Evolutionary conservation across 352 stramenopile genomes (phyloP).

Genomic region (Pythium scleroteichum): DNA sequence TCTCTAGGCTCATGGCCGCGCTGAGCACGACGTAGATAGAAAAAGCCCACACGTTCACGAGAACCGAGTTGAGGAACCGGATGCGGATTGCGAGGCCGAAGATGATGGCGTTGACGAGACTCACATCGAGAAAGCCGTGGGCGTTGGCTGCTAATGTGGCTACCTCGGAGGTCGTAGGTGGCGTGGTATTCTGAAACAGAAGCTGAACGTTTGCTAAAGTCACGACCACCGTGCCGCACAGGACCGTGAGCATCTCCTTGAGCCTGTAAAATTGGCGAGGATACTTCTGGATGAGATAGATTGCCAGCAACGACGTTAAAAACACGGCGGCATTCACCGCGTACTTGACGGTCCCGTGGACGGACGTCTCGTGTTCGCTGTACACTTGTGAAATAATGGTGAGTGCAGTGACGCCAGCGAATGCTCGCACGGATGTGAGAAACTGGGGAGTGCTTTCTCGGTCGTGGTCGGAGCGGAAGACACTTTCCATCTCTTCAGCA

Average conservation of each 20-base stretch:
- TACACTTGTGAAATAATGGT: constrained; percentile 48
- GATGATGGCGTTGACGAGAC: constrained; percentile 56
- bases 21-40: constrained; percentile 35
- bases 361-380: constrained; percentile 28
- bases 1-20: constrained; percentile 19
- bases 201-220: constrained; percentile 42
- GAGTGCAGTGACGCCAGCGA: constrained; percentile 35
- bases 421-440: constrained; percentile 38
- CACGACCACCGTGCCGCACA: constrained; percentile 39
- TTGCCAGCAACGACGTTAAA: constrained; percentile 23
- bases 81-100: constrained; percentile 59
- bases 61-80: constrained; percentile 52
- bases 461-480: constrained; percentile 51
- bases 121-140: constrained; percentile 35
- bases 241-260: constrained; percentile 37
- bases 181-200: constrained; percentile 25
- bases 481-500: constrained; percentile 52
- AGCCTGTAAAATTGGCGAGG: constrained; percentile 30
- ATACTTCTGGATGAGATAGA: constrained; percentile 36
- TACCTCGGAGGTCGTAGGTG: not conserved
- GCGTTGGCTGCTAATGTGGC: not conserved
- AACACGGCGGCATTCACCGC: constrained; percentile 37
- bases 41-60: constrained; percentile 48
- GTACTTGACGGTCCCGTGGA: constrained; percentile 36
- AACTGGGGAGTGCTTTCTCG: constrained; percentile 58